Conservation (phyloP, 1,139 yeast genomes). For the Blastobotrys malaysiensis region DNA sequence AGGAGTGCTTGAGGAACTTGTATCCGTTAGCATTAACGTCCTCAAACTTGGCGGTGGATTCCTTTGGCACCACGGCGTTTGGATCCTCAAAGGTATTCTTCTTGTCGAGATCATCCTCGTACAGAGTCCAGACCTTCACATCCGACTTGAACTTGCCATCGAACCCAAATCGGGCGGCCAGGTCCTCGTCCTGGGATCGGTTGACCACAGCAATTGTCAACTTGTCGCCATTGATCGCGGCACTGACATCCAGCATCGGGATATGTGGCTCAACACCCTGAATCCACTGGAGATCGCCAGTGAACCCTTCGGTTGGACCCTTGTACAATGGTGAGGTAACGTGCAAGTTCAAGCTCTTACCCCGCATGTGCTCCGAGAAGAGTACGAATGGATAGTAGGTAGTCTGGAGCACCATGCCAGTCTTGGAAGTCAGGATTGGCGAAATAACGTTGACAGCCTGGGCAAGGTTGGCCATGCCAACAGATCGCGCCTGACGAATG, state of each 20-base stretch:
- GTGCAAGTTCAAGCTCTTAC: conserved; percentile 30
- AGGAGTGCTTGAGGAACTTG: conserved; percentile 6
- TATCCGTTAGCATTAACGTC: not conserved
- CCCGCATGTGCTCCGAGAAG: conserved; percentile 34
- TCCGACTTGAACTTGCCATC: conserved; percentile 15
- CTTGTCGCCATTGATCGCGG: conserved; percentile 20
- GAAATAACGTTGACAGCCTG: conserved; percentile 36
- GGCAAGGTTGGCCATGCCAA: conserved; percentile 37
- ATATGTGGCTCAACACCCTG: conserved; percentile 21
- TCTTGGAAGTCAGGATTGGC: conserved; percentile 33
- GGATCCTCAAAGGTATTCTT: conserved; percentile 24
- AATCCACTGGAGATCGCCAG: conserved; percentile 20
- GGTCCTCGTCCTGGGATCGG: conserved; percentile 26
- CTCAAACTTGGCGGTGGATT: not conserved
- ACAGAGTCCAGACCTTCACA: conserved; percentile 25
- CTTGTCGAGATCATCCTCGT: conserved; percentile 31
- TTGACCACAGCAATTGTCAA: conserved; percentile 32
- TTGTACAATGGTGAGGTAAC: conserved; percentile 29
- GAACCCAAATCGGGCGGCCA: conserved; percentile 23
- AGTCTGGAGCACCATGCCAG: conserved; percentile 30
- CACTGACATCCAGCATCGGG: conserved; percentile 28
- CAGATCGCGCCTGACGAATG: conserved; percentile 30
- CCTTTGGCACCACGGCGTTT: conserved; percentile 8
- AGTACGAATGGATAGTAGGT: conserved; percentile 31
- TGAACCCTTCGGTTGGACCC: conserved; percentile 28